Evolutionary conservation across 371 early-diverging fungal species (phyloP), one percentile per base, ranked within the genome.

Genomic region (Syncephalastrum sp.): DNA sequence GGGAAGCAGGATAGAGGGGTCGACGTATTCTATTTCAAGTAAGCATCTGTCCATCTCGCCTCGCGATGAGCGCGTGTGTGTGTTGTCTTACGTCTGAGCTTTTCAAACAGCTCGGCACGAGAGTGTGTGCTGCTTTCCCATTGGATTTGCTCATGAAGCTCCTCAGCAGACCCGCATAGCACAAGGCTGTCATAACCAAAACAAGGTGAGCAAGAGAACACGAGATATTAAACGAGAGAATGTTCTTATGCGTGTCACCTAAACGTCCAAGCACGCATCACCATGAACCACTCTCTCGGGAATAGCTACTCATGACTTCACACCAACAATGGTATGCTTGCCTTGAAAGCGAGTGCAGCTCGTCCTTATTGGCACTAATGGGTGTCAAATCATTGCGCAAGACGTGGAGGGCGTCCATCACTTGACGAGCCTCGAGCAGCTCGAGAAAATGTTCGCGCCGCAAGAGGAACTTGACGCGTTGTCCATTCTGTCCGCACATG

Each of bases 1-100:
- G 3, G 96, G 97, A 50, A 98, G 85, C 93, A 96, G 94, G 47
- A 87, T 73, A 2, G 90, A 72, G 0, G 95, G 86, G 3, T 91
- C 81, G 47, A 96, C 85, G 67, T 82, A 85, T 44, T 79, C 90
- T 89, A 69, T 1, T 42, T 33, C 0, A 27, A 50, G 15, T 44
- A 21, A 42, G 19, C 16, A 42, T 13, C 13, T 12, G 42, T 5
- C 13, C 27, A 51, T 33, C 38, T 33, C 5, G 10, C 15, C 25
- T 47, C 5, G 24, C 16, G 42, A 46, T 53, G 33, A 50, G 27
- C 41, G 15, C 17, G 44, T 29, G 47, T 19, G 13, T 41, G n/a
- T 14, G 25, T 38, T 10, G 10, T 27, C 42, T 29, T 44, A 50
- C 7, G 17, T 41, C 19, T 49, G n/a, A 27, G 19, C 62, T 57